Evolutionary conservation across 179 eudicot genomes (phyloP).

Genomic region (Silene noctiflora): DNA sequence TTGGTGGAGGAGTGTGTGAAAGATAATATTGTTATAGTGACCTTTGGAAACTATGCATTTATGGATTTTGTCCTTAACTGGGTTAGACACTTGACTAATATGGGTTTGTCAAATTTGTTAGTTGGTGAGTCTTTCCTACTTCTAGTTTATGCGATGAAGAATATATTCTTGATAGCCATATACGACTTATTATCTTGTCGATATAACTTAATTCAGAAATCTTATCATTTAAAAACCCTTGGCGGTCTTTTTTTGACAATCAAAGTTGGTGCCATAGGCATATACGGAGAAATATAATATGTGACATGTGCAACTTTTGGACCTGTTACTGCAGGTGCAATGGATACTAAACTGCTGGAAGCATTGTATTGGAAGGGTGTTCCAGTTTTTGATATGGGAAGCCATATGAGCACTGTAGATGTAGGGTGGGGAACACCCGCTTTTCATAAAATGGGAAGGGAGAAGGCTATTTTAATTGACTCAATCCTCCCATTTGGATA

Average conservation of each 20-base stretch:
- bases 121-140: slow-evolving; percentile 56
- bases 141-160: background rate
- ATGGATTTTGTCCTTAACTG: slow-evolving; percentile 94
- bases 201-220: background rate
- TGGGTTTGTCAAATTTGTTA: slow-evolving; percentile 74
- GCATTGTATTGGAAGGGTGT: slow-evolving; percentile 94
- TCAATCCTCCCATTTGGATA: slow-evolving; percentile 80
- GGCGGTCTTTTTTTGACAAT: background rate
- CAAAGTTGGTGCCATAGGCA: background rate
- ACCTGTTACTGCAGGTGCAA: slow-evolving; percentile 64
- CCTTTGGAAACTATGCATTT: slow-evolving; percentile 95
- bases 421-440: slow-evolving; percentile 98
- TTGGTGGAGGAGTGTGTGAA: slow-evolving; percentile 71
- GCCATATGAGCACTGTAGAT: slow-evolving; percentile 95
- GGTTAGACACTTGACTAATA: slow-evolving; percentile 88
- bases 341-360: slow-evolving; percentile 91
- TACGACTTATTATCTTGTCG: background rate
- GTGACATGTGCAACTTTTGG: slow-evolving; percentile 2
- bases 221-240: slow-evolving; percentile 4
- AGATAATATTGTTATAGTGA: slow-evolving; percentile 69
- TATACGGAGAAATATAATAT: background rate
- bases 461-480: slow-evolving; percentile 84
- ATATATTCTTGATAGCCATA: slow-evolving; percentile 2
- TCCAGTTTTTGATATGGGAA: slow-evolving; percentile 97
- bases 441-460: slow-evolving; percentile 99